These are phyloP conservation scores for Allodekkera sacchari DNA, from an alignment of 805 yeast species.

Conservation along the genomic window DNA sequence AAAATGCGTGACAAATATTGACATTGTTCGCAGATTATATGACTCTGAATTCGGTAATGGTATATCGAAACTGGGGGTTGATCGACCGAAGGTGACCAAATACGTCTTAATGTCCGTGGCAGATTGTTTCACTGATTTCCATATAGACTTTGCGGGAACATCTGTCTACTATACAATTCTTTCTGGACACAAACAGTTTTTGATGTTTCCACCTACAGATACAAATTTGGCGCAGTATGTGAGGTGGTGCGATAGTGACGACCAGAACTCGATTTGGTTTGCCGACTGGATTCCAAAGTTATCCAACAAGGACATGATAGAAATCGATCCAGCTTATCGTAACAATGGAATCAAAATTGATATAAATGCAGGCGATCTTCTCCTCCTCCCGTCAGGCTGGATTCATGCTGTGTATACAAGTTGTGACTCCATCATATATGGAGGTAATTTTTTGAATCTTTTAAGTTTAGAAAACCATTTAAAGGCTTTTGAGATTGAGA, in stretches of 20 bases:
- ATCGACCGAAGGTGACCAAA: conserved; percentile 54
- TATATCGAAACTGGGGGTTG: conserved; percentile 8
- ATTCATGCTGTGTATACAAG: conserved; percentile 88
- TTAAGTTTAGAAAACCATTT: conserved; percentile 57
- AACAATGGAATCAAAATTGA: conserved; percentile 27
- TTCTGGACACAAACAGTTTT: conserved; percentile 64
- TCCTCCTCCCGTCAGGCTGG: conserved; percentile 88
- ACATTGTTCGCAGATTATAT: conserved; percentile 68
- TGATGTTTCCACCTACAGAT: conserved; percentile 72
- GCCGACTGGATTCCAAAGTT: conserved; percentile 36
- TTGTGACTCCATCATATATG: conserved; percentile 69
- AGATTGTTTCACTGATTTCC: conserved; percentile 82
- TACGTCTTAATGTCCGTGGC: conserved; percentile 82
- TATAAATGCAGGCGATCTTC: conserved; percentile 54
- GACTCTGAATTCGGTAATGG: conserved; percentile 9
- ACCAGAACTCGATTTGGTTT: conserved; percentile 58
- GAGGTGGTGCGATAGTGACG: conserved; percentile 62
- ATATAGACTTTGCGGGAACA: conserved; percentile 87
- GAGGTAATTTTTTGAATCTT: conserved; percentile 77
- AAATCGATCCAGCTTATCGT: conserved; percentile 22
- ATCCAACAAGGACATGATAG: conserved; percentile 6
- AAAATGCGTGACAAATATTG: conserved; percentile 50
- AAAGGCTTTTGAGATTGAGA: conserved; percentile 53
- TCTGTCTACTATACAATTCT: conserved; percentile 82
- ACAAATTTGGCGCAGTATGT: conserved; percentile 53